Evolutionary conservation across 2,329 filamentous ascomycete genomes (phyloP).

Genomic region (Fusarium duplospermum): DNA sequence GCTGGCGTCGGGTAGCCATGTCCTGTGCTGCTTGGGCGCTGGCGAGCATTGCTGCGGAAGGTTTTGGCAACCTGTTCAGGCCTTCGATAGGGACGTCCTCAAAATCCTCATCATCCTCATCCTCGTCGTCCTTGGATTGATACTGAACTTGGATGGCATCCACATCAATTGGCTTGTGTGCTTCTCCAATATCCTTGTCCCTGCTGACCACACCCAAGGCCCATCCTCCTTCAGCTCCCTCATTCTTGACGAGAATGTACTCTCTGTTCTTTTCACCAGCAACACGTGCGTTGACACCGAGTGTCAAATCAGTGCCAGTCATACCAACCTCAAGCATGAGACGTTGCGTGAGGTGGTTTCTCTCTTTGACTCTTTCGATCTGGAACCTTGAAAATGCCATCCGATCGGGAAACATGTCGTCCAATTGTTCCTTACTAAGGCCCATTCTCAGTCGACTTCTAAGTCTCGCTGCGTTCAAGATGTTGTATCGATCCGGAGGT

Average conservation of each 20-base stretch:
- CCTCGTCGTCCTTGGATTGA: conserved; percentile 68
- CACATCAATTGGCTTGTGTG: conserved; percentile 91
- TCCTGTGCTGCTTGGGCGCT: conserved; percentile 43
- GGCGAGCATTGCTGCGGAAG: conserved; percentile 33
- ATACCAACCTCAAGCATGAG: conserved; percentile 96
- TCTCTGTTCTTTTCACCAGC: conserved; percentile 90
- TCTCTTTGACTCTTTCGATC: conserved; percentile 90
- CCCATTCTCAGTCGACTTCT: conserved; percentile 94
- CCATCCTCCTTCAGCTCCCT: conserved; percentile 95
- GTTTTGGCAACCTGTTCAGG: conserved; percentile 82
- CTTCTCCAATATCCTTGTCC: conserved; percentile 81
- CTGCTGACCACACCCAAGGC: conserved; percentile 92
- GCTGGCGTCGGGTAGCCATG: conserved; percentile 42
- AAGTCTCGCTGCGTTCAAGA: conserved; percentile 91
- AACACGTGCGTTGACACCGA: conserved; percentile 74
- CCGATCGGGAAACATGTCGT: conserved; percentile 95
- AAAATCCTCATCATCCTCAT: conserved; percentile 81
- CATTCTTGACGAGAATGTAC: conserved; percentile 96
- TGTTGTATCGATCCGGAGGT: conserved; percentile 93
- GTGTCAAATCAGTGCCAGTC: conserved; percentile 79
- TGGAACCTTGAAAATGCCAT: conserved; percentile 98
- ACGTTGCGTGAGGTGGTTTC: conserved; percentile 93
- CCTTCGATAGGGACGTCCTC: conserved; percentile 95
- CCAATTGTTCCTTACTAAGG: conserved; percentile 93
- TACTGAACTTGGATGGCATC: conserved; percentile 73